Evolutionary conservation across 495 filamentous ascomycete genomes (phyloP), one percentile per base, ranked within the genome.

Genomic region (Letharia columbiana): DNA sequence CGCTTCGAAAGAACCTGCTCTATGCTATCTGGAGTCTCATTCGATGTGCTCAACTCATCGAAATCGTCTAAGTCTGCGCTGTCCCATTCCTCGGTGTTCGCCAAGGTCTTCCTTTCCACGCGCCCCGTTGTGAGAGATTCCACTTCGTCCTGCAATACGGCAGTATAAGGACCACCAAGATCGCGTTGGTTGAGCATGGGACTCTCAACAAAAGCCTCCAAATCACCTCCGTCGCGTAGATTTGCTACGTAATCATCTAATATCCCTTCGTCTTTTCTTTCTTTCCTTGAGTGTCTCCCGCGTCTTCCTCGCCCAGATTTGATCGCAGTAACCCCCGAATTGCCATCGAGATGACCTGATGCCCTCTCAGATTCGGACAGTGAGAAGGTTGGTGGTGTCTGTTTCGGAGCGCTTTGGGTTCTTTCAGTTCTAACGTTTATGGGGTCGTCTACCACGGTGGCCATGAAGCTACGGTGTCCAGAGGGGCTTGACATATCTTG

Each of bases 221-320:
- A 42, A 50, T n/a, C 35, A 13, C 70, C 68, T 11, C 40, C 42
- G 12, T 60, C 68, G 33, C 77, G 73, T 23, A 92, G 85, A 71
- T 95, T 92, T 65, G 83, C 84, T 63, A 92, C 87, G 69, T 95
- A 94, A 71, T 96, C 91, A 4, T 83, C 83, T 31, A 90, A 58
- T 5, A 86, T 78, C 0, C 81, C 86, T 44, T 85, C 79, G 15
- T 89, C 83, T 7, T 80, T 76, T 8, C 54, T 60, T 54, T 67
- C 66, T 10, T 59, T 41, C 9, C 28, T 41, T 40, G 23, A 37
- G 20, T 45, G 45, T 72, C 70, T 33, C 69, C 69, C 31, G 54
- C 58, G 56, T 41, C 20, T 60, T 4, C 40, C 39, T 41, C 40
- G 67, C 39, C 67, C 40, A 20, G 11, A 31, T 28, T 60, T 65